Conservation (phyloP, 2,329 filamentous ascomycete genomes). For the Clarireedia monteithiana region DNA sequence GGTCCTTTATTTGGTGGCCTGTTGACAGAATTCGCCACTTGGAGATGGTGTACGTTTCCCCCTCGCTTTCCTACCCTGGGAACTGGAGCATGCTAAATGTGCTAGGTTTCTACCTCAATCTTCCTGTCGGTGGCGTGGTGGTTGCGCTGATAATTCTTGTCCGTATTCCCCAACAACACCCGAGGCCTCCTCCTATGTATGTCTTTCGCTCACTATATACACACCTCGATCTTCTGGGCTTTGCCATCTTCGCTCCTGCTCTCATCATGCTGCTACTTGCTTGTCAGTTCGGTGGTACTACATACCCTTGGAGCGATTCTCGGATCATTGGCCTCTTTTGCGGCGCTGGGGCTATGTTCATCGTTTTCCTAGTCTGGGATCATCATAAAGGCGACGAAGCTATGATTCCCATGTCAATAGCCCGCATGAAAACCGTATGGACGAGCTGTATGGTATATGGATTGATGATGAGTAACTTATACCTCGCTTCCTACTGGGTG, state of each 20-base stretch:
- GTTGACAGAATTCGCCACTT: constrained; percentile 28
- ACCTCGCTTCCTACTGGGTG: constrained; percentile 11
- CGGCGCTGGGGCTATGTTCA: constrained; percentile 15
- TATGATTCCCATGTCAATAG: constrained; percentile 21
- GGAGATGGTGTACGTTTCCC: constrained; percentile 27
- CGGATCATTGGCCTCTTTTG: constrained; percentile 21
- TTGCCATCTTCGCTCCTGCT: constrained; percentile 28
- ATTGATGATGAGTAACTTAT: constrained; percentile 5
- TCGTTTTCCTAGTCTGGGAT: constrained; percentile 23
- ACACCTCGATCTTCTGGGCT: constrained; percentile 29
- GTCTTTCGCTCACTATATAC: constrained; percentile 6
- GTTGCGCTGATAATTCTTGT: constrained; percentile 32
- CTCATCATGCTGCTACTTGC: constrained; percentile 30
- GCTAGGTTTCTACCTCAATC: constrained; percentile 32
- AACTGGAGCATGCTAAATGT: constrained; percentile 14
- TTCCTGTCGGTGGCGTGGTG: constrained; percentile 33
- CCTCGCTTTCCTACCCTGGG: constrained; percentile 16
- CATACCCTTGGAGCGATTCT: constrained; percentile 25
- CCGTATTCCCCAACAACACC: constrained; percentile 23
- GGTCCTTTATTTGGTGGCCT: constrained; percentile 34
- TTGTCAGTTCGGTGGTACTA: constrained; percentile 28
- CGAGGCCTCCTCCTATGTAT: background rate
- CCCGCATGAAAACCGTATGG: constrained; percentile 18
- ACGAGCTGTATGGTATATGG: constrained; percentile 3
- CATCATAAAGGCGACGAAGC: constrained; percentile 20